phyloP scores from a whole-genome alignment of 1,284 basidiomycete genomes.

The Erythrobasidium hasegawianum region DNA sequence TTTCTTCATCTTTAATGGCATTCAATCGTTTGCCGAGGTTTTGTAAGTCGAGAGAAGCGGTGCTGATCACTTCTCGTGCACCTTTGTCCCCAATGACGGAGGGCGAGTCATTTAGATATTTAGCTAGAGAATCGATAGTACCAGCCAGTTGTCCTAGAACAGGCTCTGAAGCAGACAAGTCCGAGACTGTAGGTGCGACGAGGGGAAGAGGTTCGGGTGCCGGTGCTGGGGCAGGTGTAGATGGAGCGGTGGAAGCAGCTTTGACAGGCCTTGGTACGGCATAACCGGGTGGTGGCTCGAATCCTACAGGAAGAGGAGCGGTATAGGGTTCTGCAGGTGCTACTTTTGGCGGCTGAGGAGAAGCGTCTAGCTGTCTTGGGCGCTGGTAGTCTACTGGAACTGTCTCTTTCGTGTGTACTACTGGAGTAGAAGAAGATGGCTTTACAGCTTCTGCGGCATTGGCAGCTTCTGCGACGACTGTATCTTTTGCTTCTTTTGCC shows the following conservation, averaged over 20 bases:
- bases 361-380: conserved; percentile 42
- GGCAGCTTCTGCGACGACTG: no score
- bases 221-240: conserved; percentile 43
- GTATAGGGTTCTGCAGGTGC: conserved; percentile 57
- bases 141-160: conserved; percentile 86
- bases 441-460: no score
- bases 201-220: conserved; percentile 61
- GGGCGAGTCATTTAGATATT: conserved; percentile 73
- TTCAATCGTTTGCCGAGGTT: conserved; percentile 74
- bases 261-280: conserved; percentile 53
- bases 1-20: conserved; percentile 75
- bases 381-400: conserved; percentile 42
- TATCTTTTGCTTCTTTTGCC: neutral
- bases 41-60: conserved; percentile 77
- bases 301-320: conserved; percentile 76
- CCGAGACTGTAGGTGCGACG: conserved; percentile 73
- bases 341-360: conserved; percentile 42
- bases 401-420: conserved; percentile 16
- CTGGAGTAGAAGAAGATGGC: neutral
- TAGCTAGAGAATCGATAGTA: conserved; percentile 88
- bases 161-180: conserved; percentile 69
- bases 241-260: neutral
- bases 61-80: conserved; percentile 59
- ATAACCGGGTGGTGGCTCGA: conserved; percentile 88
- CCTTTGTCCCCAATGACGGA: conserved; percentile 53